phyloP scores from a whole-genome alignment of 1,139 yeast genomes.

The Williopsis jadinii region DNA sequence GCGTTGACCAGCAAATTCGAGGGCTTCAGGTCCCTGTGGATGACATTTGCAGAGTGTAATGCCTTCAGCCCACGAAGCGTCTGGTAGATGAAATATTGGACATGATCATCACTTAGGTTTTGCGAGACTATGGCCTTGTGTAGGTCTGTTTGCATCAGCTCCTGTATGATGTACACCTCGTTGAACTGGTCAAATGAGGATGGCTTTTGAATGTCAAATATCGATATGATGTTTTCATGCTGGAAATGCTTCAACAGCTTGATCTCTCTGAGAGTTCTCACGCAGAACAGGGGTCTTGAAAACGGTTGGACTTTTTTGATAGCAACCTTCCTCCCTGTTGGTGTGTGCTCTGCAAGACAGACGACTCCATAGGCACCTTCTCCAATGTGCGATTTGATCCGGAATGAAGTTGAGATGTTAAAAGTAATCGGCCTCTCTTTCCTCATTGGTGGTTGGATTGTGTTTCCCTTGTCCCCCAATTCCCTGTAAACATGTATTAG shows the following conservation, averaged over 20 bases:
- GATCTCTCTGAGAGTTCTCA: conserved; percentile 83
- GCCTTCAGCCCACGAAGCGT: conserved; percentile 57
- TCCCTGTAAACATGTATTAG: too few species aligned
- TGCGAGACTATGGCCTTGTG: conserved; percentile 51
- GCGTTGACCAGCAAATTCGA: conserved; percentile 77
- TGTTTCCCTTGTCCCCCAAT: too few species aligned
- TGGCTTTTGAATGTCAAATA: conserved; percentile 84
- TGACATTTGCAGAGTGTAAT: conserved; percentile 58
- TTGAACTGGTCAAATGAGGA: conserved; percentile 56
- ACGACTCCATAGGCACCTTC: conserved; percentile 98
- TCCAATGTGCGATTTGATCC: conserved; percentile 77
- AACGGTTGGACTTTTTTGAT: conserved; percentile 91
- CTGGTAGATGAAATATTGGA: conserved; percentile 63
- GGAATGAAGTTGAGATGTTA: conserved; percentile 84
- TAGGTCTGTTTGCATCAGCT: conserved; percentile 64
- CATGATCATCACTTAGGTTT: conserved; percentile 52
- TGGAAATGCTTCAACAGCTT: conserved; percentile 85
- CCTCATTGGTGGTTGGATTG: too few species aligned
- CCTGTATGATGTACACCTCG: conserved; percentile 67
- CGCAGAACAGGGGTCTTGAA: conserved; percentile 78
- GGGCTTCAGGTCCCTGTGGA: conserved; percentile 90
- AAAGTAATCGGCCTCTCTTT: conserved; percentile 52
- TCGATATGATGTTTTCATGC: conserved; percentile 86
- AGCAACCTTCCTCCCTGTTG: conserved; percentile 75
- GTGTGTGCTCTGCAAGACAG: conserved; percentile 78